Conservation (phyloP, 148 eudicot species). For the Gaultheria prostrata region DNA sequence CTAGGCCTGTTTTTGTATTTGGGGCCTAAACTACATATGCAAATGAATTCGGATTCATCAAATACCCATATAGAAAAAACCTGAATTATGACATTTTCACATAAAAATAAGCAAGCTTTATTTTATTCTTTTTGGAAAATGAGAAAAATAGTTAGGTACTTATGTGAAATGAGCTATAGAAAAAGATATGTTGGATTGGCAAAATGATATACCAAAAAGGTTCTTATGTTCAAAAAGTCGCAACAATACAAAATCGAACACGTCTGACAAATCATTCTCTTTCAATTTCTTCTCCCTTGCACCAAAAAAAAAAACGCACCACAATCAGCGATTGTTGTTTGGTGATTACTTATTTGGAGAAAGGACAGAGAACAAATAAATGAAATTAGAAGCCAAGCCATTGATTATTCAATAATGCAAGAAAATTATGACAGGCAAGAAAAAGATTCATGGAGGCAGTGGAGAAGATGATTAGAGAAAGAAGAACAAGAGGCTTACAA, state of each 20-base stretch:
- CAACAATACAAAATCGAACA: neutral
- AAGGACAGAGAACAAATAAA: neutral
- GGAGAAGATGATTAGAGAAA: slow-evolving; percentile 34
- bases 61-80: neutral
- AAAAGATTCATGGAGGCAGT: slow-evolving; percentile 38
- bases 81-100: neutral
- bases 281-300: neutral
- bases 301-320: too few relatives aligned
- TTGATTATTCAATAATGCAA: neutral
- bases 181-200: too few relatives aligned
- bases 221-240: too few relatives aligned
- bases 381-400: neutral
- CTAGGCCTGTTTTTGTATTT: neutral
- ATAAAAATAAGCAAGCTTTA: too few relatives aligned
- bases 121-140: too few relatives aligned
- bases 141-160: too few relatives aligned
- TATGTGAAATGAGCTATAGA: too few relatives aligned
- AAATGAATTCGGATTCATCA: slow-evolving; percentile 2
- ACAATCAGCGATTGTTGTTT: too few relatives aligned
- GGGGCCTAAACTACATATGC: slow-evolving; percentile 17
- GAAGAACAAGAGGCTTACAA: slow-evolving; percentile 24
- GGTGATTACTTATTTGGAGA: neutral
- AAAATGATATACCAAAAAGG: too few relatives aligned
- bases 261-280: neutral
- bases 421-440: slow-evolving; percentile 35